phyloP scores from a whole-genome alignment of 1,284 basidiomycete genomes.

The Trametes hirsuta region DNA sequence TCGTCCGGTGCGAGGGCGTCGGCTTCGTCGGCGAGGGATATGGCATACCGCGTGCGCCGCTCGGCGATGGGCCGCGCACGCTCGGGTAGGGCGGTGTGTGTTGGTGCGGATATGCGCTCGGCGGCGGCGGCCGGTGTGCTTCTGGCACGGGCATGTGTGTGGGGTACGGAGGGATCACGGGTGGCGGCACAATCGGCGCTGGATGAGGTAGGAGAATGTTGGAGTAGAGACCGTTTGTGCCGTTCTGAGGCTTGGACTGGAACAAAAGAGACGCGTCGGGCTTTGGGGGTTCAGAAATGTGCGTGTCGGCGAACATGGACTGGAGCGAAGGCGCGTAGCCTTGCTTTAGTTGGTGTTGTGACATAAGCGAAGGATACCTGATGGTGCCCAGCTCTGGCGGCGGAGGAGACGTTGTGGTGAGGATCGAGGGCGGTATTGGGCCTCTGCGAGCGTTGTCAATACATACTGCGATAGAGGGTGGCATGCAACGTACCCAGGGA shows the following conservation, averaged over 20 bases:
- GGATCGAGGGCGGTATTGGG: slow-evolving; percentile 43
- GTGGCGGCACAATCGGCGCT: slow-evolving; percentile 14
- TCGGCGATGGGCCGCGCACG: slow-evolving; percentile 28
- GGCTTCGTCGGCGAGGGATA: slow-evolving; percentile 4
- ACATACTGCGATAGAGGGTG: slow-evolving; percentile 25
- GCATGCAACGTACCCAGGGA: slow-evolving; percentile 27
- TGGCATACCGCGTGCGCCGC: slow-evolving; percentile 25
- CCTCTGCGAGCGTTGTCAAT: slow-evolving; percentile 16
- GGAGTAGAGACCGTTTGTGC: slow-evolving; percentile 24
- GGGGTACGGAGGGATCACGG: slow-evolving; percentile 30
- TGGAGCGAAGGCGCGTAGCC: slow-evolving; percentile 64
- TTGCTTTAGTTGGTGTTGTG: slow-evolving; percentile 68
- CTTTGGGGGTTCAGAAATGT: slow-evolving; percentile 22
- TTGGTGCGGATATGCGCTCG: slow-evolving; percentile 19
- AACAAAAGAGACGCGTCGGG: slow-evolving; percentile 35
- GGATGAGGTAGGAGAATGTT: slow-evolving; percentile 30
- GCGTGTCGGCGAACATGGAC: slow-evolving; percentile 50
- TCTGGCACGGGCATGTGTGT: slow-evolving; percentile 24
- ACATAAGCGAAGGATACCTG: slow-evolving; percentile 67
- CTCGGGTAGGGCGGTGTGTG: slow-evolving; percentile 17
- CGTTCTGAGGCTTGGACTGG: slow-evolving; percentile 25
- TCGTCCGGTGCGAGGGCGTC: slow-evolving; percentile 1
- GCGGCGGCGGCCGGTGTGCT: slow-evolving; percentile 14
- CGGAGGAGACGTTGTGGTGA: slow-evolving; percentile 65
- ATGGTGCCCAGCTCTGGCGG: slow-evolving; percentile 47